These are phyloP conservation scores for Medicago truncatula DNA, from an alignment of 306 rosid genomes.

Conservation along the genomic window DNA sequence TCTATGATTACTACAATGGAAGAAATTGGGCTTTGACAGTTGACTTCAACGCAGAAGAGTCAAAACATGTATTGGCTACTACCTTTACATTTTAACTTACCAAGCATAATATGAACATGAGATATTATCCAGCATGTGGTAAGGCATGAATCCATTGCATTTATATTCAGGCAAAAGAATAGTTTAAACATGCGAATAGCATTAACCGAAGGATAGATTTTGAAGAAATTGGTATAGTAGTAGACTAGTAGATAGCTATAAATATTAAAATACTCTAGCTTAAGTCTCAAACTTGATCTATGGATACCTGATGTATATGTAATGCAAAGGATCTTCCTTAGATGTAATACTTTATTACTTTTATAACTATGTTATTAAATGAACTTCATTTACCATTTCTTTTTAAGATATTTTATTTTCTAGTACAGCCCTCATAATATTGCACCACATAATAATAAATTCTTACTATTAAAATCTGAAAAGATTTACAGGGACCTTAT, in stretches of 20 bases:
- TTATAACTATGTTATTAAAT: conserved; percentile 4
- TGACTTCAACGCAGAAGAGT: conserved; percentile 20
- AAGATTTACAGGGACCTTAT: neutral
- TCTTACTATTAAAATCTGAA: neutral
- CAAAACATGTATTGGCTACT: conserved; percentile 19
- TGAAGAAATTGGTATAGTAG: conserved; percentile 12
- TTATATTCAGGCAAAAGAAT: conserved; percentile 11
- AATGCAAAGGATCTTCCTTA: conserved; percentile 1
- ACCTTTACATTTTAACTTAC: neutral
- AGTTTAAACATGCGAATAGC: conserved; percentile 15
- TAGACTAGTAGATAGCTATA: neutral
- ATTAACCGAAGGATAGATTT: neutral
- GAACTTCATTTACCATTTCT: neutral
- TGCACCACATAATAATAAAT: neutral
- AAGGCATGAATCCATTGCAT: conserved; percentile 1
- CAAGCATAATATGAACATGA: neutral
- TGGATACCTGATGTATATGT: neutral
- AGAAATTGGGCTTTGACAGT: conserved; percentile 1
- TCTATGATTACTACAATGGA: neutral
- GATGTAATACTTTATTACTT: conserved; percentile 2
- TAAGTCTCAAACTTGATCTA: neutral
- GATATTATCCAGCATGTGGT: conserved; percentile 18
- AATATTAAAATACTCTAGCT: neutral
- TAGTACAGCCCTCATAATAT: conserved; percentile 20
- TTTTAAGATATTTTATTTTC: conserved; percentile 9